Evolutionary conservation across 495 filamentous ascomycete genomes (phyloP).

Genomic region (Lindgomyces ingoldianus): DNA sequence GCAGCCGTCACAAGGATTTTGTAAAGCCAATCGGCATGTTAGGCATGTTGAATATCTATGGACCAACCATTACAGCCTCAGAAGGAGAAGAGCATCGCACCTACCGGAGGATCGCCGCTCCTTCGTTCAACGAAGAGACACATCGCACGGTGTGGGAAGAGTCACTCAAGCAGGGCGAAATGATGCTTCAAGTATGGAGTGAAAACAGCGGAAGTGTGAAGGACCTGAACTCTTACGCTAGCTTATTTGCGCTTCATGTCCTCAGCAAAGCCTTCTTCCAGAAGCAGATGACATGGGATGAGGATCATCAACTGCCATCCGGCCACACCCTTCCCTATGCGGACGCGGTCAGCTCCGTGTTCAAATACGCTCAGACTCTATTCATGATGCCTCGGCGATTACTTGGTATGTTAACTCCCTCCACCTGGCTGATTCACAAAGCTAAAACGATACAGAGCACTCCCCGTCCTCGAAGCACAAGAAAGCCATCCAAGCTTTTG

Average conservation of each 20-base stretch:
- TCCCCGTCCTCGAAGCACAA: neutral
- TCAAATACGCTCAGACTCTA: neutral
- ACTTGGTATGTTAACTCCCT: neutral
- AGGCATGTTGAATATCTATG: constrained; percentile 5
- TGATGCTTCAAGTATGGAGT: too few relatives aligned
- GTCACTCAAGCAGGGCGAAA: constrained; percentile 1
- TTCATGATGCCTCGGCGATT: neutral
- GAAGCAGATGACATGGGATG: neutral
- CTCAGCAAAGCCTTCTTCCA: neutral
- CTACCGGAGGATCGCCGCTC: constrained; percentile 10
- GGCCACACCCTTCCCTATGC: neutral
- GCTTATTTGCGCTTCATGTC: neutral
- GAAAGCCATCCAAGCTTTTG: neutral
- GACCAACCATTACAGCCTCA: neutral
- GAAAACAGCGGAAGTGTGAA: too few relatives aligned
- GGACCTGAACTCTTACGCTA: too few relatives aligned
- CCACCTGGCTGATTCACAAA: neutral
- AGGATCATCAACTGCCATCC: neutral
- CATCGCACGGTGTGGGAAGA: constrained; percentile 10
- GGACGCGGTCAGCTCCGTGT: neutral
- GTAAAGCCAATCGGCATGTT: constrained; percentile 7
- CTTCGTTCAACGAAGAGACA: neutral
- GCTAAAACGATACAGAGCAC: neutral
- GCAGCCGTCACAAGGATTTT: constrained; percentile 1
- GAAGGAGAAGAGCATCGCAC: constrained; percentile 17